Evolutionary conservation across 2,329 filamentous ascomycete species (phyloP), one percentile per base, ranked within the genome.

Genomic region (Xylaria sp.): DNA sequence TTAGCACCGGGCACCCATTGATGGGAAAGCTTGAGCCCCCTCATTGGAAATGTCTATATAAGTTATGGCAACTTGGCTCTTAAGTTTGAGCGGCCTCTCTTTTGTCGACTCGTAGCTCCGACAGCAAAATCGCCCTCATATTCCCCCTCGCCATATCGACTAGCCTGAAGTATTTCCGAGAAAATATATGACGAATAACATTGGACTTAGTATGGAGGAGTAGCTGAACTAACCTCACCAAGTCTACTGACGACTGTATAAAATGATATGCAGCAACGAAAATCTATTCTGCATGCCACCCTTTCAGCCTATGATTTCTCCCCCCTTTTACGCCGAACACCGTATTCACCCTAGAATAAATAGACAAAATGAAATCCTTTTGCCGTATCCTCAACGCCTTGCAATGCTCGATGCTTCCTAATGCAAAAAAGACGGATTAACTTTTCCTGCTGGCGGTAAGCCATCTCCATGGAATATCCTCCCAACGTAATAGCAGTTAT

Each of bases 311-410:
- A 13, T 18, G 6, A 1, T 28, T 20, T n/a, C 28, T 28, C 20
- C 55, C 15, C n/a, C 34, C 3, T 25, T 25, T 28, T 25, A 28
- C n/a, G 15, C 31, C 18, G 23, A 63, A 61, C n/a, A 25, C 60
- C 52, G 3, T 5, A 61, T 2, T 9, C 28, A 57, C 46, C 12
- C 2, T 23, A 3, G 18, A 2, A 25, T 9, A 34, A 23, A 58
- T 3, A 60, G 12, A 28, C 12, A 25, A 25, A 1, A 52, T 7
- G 7, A 6, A 50, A 23, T 39, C n/a, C 10, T 18, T 62, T 46
- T 54, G 57, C 61, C 54, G 5, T 28, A 31, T 55, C 56, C 64
- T 39, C 25, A 71, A 69, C 69, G 67, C 69, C 69, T 59, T 60
- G 52, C 61, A 54, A 71, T 71, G 67, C 67, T 18, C 10, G 58